Percentiles rank a stretch among this genome's conserved stretches.
Evolutionary conservation across 2,329 filamentous ascomycete genomes (phyloP).

Genomic region (Cercospora citrullina): DNA sequence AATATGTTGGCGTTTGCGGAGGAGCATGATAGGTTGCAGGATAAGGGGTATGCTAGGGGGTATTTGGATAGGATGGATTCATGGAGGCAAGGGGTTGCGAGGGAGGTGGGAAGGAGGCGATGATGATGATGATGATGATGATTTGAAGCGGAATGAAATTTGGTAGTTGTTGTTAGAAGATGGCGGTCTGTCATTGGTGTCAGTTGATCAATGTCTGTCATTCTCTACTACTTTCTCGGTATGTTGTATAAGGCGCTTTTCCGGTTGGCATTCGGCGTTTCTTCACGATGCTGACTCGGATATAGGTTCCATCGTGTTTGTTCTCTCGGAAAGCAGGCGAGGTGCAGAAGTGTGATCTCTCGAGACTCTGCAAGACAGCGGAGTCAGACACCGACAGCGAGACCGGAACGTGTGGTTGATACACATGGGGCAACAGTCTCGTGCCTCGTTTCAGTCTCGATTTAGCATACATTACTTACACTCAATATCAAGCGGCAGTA

Average conservation of each 20-base stretch:
- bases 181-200: background rate
- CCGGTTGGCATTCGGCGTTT: background rate
- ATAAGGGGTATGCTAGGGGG: background rate
- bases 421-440: background rate
- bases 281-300: background rate
- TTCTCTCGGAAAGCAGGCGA: background rate
- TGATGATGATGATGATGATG: background rate
- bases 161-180: background rate
- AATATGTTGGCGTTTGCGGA: background rate
- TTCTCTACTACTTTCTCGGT: background rate
- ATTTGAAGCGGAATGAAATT: no score
- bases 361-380: background rate
- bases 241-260: background rate
- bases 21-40: background rate
- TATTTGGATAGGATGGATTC: conserved; percentile 8
- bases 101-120: background rate
- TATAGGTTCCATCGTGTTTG: background rate
- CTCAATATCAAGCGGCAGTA: background rate
- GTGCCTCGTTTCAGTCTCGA: background rate
- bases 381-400: background rate
- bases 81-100: conserved; percentile 1
- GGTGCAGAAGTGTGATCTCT: background rate
- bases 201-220: background rate
- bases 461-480: background rate
- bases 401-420: background rate